Evolutionary conservation across 257 asterid species (phyloP).

Genomic region (Forsythia suspensa): DNA sequence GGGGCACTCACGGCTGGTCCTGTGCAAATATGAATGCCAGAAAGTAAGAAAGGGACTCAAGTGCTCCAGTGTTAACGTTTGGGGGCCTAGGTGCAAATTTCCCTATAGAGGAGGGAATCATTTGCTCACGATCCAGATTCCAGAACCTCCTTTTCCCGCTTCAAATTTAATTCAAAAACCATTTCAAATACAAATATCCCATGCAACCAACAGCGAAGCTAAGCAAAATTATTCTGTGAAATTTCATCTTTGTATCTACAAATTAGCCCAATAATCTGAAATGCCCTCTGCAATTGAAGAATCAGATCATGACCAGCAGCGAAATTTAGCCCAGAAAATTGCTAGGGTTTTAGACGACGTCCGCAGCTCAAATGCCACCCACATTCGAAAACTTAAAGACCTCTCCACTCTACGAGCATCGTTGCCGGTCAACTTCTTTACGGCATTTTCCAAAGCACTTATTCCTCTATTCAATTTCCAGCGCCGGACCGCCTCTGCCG

Average conservation of each 20-base stretch:
- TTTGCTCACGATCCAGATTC: not conserved
- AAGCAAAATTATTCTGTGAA: not conserved
- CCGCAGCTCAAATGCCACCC: slow-evolving; percentile 64
- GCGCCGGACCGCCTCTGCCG: slow-evolving; percentile 63
- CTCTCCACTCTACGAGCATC: slow-evolving; percentile 52
- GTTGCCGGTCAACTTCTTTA: slow-evolving; percentile 42
- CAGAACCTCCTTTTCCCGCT: slow-evolving; percentile 40
- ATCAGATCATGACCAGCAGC: slow-evolving; percentile 18
- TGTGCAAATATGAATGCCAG: too few species aligned
- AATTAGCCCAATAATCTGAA: slow-evolving; percentile 11
- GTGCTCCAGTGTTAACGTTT: not conserved
- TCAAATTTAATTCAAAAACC: slow-evolving; percentile 11
- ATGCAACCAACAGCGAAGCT: not conserved
- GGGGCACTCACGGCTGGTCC: too few species aligned
- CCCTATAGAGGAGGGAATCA: not conserved
- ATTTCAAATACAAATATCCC: slow-evolving; percentile 27
- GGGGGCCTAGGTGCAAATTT: not conserved
- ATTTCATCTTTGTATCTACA: not conserved
- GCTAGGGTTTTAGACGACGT: slow-evolving; percentile 59
- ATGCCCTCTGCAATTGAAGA: slow-evolving; percentile 36
- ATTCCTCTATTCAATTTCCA: slow-evolving; percentile 67
- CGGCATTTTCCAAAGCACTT: slow-evolving; percentile 54
- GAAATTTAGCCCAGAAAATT: slow-evolving; percentile 37
- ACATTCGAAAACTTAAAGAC: slow-evolving; percentile 76
- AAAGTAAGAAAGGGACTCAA: too few species aligned